Percentiles rank a stretch among this genome's conserved stretches.
These are phyloP conservation scores for Fomitopsis pulvina DNA, from an alignment of 768 basidiomycete genomes.

Conservation along the genomic window DNA sequence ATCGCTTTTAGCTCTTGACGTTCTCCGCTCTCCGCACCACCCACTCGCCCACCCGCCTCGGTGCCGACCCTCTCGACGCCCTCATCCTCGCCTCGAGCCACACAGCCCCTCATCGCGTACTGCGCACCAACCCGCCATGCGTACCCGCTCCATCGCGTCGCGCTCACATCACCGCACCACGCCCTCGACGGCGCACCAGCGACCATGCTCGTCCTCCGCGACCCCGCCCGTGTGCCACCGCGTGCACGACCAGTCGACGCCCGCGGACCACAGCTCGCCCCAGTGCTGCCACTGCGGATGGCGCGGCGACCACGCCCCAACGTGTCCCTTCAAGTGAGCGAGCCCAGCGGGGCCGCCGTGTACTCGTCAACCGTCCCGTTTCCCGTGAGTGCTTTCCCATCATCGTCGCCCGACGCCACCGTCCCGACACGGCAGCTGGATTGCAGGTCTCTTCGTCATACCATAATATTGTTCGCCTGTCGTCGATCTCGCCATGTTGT, in stretches of 20 bases:
- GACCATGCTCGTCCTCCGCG: slow-evolving; percentile 18
- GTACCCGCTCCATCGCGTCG: slow-evolving; percentile 7
- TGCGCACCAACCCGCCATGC: background rate
- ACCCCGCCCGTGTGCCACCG: slow-evolving; percentile 20
- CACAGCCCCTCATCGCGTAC: background rate
- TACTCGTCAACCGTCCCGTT: slow-evolving; percentile 5
- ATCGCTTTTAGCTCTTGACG: background rate
- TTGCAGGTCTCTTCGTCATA: slow-evolving; percentile 9
- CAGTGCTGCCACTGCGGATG: slow-evolving; percentile 77
- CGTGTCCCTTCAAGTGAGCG: slow-evolving; percentile 59
- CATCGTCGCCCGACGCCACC: slow-evolving; percentile 4
- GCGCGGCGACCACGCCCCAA: slow-evolving; percentile 52
- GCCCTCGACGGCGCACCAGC: slow-evolving; percentile 10
- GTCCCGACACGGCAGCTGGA: slow-evolving; percentile 1
- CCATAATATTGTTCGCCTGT: slow-evolving; percentile 10
- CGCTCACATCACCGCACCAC: slow-evolving; percentile 8
- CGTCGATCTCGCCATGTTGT: slow-evolving; percentile 15
- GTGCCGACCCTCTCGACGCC: background rate
- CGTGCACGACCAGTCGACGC: slow-evolving; percentile 23
- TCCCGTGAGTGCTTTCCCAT: slow-evolving; percentile 1
- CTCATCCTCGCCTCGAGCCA: slow-evolving; percentile 2
- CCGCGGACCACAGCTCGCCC: slow-evolving; percentile 50
- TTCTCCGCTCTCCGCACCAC: background rate
- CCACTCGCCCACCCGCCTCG: background rate
- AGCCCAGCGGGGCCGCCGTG: slow-evolving; percentile 4